Base-by-base conservation (phyloP, 1,139 yeast species). In the Yamadazyma aaseri region DNA sequence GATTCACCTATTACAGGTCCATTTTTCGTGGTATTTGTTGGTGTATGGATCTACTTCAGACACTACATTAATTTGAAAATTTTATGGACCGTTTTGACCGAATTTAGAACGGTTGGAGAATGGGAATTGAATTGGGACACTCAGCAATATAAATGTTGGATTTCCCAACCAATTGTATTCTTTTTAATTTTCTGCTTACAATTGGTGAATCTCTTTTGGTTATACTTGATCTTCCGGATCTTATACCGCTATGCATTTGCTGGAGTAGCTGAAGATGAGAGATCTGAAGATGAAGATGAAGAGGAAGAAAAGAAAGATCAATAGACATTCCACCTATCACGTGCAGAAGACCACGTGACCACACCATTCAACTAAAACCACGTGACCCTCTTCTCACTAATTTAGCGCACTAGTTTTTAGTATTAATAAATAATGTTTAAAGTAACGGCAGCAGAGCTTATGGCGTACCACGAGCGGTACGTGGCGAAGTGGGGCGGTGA, bases 101-200 rank as follows among this genome's bases (percentile, higher is more conserved):
- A 89, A 57, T 92, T 86, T 62, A 74, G 71, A 45, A 77, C 94
- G 3, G 87, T 86, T 22, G 97, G 97, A 30, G 81, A 81, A 41
- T 89, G 73, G 64, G 74, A 73, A 37, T 71, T 94, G 49, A 80
- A 87, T 65, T 92, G 90, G 81, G 86, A 74, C n/a, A 81, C 94
- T 20, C 92, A 89, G 57, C 96, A 90, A 59, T 92, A 90, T 69
- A 92, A 94, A 63, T 92, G 97, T 64, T 87, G 86, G 82, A 86
- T 94, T 46, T 84, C 97, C 12, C 95, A 86, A 63, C 84, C 86
- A 41, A 89, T 92, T 55, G 90, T 92, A 2, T 90, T 92, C 53
- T 61, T 64, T 14, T 74, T 92, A 53, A 74, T 92, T 40, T 68
- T 76, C 38, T 90, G 94, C 2, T 73, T 92, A 46, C 98, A 92